Percentiles rank a stretch among this genome's conserved stretches.
These are phyloP conservation scores for Urochloa ruziziensis DNA, from an alignment of 176 grass and related monocot species.

Conservation along the genomic window DNA sequence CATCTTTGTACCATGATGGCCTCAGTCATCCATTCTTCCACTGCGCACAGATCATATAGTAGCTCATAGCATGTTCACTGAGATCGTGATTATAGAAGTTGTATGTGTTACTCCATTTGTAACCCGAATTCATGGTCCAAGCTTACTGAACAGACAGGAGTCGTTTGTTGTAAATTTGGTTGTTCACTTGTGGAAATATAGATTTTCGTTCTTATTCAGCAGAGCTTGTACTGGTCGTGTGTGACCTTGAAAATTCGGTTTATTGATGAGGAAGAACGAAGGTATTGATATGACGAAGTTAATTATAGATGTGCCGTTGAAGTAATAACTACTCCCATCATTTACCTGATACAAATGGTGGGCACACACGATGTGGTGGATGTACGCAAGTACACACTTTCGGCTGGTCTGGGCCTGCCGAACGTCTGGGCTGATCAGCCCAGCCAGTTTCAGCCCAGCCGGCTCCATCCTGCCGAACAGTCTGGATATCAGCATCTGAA, in stretches of 20 bases:
- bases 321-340: too few species aligned
- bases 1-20: background rate
- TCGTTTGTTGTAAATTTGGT: constrained; percentile 3
- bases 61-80: constrained; percentile 5
- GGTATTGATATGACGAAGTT: too few species aligned
- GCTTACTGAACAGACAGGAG: background rate
- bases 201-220: background rate
- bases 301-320: too few species aligned
- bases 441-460: too few species aligned
- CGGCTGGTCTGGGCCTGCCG: too few species aligned
- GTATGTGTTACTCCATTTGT: background rate
- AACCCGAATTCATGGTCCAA: background rate
- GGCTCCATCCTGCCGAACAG: too few species aligned
- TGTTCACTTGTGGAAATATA: constrained; percentile 1
- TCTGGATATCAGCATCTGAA: too few species aligned
- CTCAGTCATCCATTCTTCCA: background rate
- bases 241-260: background rate
- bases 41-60: background rate
- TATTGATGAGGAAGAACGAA: background rate
- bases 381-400: too few species aligned
- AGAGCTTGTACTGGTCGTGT: background rate
- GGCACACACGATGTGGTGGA: too few species aligned
- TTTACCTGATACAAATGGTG: too few species aligned
- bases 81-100: background rate
- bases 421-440: too few species aligned